These are phyloP conservation scores for Plectranthus barbatus DNA, from an alignment of 257 asterid genomes.

Conservation along the genomic window DNA sequence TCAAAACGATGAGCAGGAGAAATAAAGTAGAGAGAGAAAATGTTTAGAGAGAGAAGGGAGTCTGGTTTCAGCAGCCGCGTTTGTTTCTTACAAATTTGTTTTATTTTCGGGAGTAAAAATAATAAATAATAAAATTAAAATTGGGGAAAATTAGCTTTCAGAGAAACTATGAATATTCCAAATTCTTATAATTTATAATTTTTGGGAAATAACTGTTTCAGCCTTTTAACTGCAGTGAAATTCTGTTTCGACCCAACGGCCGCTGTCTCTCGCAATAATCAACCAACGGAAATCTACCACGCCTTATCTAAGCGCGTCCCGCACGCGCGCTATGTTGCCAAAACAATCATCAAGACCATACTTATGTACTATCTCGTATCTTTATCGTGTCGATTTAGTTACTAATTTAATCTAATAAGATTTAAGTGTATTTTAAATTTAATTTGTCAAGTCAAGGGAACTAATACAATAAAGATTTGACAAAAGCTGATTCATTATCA, in stretches of 20 bases:
- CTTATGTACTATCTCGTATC: too few relatives aligned
- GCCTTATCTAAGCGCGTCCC: constrained; percentile 12
- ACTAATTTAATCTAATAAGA: too few relatives aligned
- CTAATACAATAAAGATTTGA: too few relatives aligned
- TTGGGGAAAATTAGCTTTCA: too few relatives aligned
- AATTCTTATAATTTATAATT: too few relatives aligned
- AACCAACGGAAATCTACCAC: background rate
- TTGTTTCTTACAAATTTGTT: constrained; percentile 21
- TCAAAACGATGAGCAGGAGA: constrained; percentile 43
- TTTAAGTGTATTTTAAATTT: too few relatives aligned
- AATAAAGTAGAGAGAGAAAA: constrained; percentile 23
- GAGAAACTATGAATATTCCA: too few relatives aligned
- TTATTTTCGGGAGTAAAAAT: too few relatives aligned
- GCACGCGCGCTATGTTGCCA: background rate
- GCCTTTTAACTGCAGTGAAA: constrained; percentile 19
- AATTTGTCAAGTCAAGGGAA: too few relatives aligned
- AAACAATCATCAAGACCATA: too few relatives aligned
- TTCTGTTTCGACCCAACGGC: constrained; percentile 24
- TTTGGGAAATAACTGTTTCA: background rate
- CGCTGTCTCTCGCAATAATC: background rate
- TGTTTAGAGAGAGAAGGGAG: constrained; percentile 20
- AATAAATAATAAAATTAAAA: too few relatives aligned
- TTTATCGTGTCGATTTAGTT: background rate
- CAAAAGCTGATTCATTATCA: too few relatives aligned
- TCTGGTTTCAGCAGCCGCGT: constrained; percentile 69